Percentiles rank a stretch among this genome's conserved stretches.
phyloP scores from a whole-genome alignment of 306 rosid genomes.

The Mimosa bimucronata region DNA sequence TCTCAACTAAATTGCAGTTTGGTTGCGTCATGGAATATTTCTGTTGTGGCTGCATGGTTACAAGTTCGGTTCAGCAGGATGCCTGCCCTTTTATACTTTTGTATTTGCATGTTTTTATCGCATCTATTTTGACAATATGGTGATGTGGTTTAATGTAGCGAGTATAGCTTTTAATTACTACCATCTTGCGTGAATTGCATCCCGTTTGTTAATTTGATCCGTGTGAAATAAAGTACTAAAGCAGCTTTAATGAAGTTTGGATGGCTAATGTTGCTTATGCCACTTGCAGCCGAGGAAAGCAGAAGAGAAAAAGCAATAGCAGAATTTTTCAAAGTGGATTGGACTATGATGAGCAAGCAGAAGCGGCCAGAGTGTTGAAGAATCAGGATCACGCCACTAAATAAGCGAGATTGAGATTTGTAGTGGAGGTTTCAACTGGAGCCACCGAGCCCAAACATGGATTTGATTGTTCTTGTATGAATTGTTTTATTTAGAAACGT shows the following conservation, averaged over 20 bases:
- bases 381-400: constrained; percentile 45
- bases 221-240: not conserved
- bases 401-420: not conserved
- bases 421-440: not conserved
- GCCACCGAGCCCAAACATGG: not conserved
- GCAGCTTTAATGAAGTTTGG: not conserved
- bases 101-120: constrained; percentile 16
- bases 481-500: not conserved
- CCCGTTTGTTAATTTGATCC: not conserved
- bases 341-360: constrained; percentile 78
- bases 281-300: constrained; percentile 89
- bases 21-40: constrained; percentile 9
- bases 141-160: constrained; percentile 11
- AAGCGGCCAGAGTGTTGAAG: constrained; percentile 75
- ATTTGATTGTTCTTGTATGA: not conserved
- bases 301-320: constrained; percentile 83
- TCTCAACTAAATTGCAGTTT: not conserved
- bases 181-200: not conserved
- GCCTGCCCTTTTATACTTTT: not conserved
- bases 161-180: not conserved
- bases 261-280: not conserved
- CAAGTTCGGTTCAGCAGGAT: not conserved
- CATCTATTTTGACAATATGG: constrained; percentile 7
- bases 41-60: not conserved
- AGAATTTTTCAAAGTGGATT: constrained; percentile 78